These are phyloP conservation scores for Cyclocybe cylindracea DNA, from an alignment of 768 basidiomycete genomes.

Conservation along the genomic window DNA sequence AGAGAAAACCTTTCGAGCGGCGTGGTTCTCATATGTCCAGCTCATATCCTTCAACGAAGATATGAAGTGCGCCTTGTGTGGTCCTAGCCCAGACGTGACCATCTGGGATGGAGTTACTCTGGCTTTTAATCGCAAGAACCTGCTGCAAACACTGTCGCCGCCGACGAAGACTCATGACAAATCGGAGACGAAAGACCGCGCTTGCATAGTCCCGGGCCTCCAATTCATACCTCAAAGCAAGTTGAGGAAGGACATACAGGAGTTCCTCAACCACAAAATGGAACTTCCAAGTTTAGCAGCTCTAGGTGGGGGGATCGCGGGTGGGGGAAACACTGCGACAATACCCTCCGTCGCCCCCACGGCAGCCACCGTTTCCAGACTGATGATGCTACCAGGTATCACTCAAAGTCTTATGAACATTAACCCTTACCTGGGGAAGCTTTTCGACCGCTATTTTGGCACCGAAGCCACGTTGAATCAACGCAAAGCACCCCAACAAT, in stretches of 20 bases:
- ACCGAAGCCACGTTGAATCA: background rate
- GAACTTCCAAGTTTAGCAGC: no score
- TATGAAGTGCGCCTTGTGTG: constrained; percentile 24
- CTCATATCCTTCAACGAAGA: constrained; percentile 16
- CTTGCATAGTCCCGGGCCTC: background rate
- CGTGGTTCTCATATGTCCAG: constrained; percentile 30
- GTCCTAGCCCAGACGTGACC: constrained; percentile 18
- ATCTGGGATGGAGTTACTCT: constrained; percentile 31
- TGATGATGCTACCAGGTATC: no score
- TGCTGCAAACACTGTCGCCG: constrained; percentile 18
- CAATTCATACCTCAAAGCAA: constrained; percentile 11
- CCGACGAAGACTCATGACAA: constrained; percentile 16
- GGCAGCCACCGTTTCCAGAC: no score
- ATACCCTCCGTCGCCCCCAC: no score
- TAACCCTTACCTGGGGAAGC: background rate
- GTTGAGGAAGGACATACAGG: no score
- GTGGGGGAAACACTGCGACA: no score
- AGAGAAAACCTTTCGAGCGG: constrained; percentile 23
- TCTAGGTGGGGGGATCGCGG: no score
- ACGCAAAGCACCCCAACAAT: background rate
- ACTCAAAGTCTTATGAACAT: no score
- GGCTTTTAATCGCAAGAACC: constrained; percentile 25
- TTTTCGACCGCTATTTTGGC: background rate
- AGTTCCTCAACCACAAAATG: no score
- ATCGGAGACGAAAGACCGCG: constrained; percentile 1